Percentiles rank a stretch among this genome's conserved stretches.
phyloP scores from a whole-genome alignment of 371 early-diverging fungal genomes.

The Mortierella sp. region DNA sequence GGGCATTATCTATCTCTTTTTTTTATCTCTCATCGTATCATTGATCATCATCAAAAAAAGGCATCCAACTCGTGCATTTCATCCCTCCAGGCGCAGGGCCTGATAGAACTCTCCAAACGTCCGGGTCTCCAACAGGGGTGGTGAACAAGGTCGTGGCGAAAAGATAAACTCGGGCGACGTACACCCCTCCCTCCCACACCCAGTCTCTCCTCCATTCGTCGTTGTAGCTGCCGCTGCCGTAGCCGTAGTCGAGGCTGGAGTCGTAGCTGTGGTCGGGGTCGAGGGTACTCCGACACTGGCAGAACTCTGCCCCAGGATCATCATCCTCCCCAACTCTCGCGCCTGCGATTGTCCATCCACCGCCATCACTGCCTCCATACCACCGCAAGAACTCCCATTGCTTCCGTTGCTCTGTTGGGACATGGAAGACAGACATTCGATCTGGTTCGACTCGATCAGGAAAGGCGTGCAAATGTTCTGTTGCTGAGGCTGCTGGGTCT shows the following conservation, averaged over 20 bases:
- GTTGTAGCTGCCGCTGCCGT: background rate
- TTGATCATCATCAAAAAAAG: background rate
- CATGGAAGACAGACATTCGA: conserved; percentile 10
- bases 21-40: too few species aligned
- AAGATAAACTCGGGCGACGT: conserved; percentile 34
- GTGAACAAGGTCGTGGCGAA: conserved; percentile 44
- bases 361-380: background rate
- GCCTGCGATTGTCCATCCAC: background rate
- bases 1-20: too few species aligned
- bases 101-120: conserved; percentile 50
- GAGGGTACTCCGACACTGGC: background rate
- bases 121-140: conserved; percentile 19
- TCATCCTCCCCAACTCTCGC: background rate
- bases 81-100: conserved; percentile 28
- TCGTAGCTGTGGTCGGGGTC: background rate
- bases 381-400: too few species aligned
- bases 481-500: conserved; percentile 12
- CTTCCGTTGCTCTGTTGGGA: background rate
- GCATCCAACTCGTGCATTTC: too few species aligned
- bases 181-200: too few species aligned
- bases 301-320: background rate
- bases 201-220: background rate
- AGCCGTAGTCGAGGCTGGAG: background rate
- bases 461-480: background rate
- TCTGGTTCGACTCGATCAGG: background rate